Evolutionary conservation across 2,329 filamentous ascomycete species (phyloP), one percentile per base, ranked within the genome.

Genomic region (Colletotrichum nymphaeae): DNA sequence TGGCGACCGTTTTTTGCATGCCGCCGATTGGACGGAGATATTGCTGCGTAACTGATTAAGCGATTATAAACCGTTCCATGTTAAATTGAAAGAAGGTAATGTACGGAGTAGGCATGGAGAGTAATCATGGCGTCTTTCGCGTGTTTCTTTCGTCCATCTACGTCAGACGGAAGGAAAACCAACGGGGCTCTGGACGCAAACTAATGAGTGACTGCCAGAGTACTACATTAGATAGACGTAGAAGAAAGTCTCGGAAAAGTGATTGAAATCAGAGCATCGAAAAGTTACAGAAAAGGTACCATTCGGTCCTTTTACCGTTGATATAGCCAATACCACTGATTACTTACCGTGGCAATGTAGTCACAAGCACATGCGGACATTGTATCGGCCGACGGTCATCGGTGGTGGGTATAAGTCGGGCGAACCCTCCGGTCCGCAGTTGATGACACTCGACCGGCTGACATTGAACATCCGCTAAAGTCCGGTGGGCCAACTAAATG

Each of bases 1-100:
- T 69, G 66, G 53, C 66, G 24, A 69, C 22, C n/a, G 14, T n/a
- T 28, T 14, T 11, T 11, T 32, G 22, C n/a, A 56, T 70, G 60
- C 49, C 46, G 67, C 70, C 46, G 67, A 73, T 73, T 73, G 67
- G 70, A 56, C 37, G 70, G 67, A 73, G 67, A 65, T 70, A 62
- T 55, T 68, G 52, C 62, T 42, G 60, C 63, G 46, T 24, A 37
- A 64, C 66, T 60, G 70, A 59, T 63, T 46, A 49, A 73, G 53
- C 59, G 55, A 70, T 70, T 60, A 70, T 64, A 56, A 70, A 70
- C 52, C 42, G 35, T n/a, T 26, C 62, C 3, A 35, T 49, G 19
- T 22, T 22, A 49, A 0, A 22, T 49, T 22, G 42, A 53, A 30
- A 53, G 30, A 19, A 11, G 19, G 9, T 1, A 32, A 4, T 32